A percentile compares a stretch with the other conserved stretches of the same genome.
These are phyloP conservation scores for Blastomyces parvus DNA, from an alignment of 2,329 filamentous ascomycete genomes.

Conservation along the genomic window DNA sequence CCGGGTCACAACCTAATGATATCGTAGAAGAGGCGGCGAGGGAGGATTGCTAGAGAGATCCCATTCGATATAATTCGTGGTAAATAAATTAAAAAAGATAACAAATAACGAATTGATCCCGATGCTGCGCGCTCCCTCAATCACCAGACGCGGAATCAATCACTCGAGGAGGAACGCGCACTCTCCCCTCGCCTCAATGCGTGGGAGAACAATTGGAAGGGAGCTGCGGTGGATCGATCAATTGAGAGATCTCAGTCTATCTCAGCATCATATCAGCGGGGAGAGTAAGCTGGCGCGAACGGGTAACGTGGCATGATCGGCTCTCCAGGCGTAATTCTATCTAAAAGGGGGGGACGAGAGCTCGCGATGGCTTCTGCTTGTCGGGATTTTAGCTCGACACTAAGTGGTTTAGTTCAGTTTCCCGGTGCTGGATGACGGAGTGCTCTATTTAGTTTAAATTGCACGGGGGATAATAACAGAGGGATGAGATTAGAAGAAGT, in stretches of 20 bases:
- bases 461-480: too few relatives aligned
- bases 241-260: neutral
- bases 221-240: neutral
- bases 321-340: neutral
- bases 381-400: too few relatives aligned
- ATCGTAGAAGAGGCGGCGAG: too few relatives aligned
- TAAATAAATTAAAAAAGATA: too few relatives aligned
- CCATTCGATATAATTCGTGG: neutral
- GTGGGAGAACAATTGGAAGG: neutral
- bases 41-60: neutral
- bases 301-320: conserved; percentile 12
- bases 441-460: too few relatives aligned
- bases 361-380: neutral
- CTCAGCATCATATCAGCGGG: neutral
- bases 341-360: neutral
- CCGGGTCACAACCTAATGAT: too few relatives aligned
- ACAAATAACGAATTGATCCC: neutral
- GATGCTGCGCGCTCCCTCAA: neutral
- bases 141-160: neutral
- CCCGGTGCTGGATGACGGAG: too few relatives aligned
- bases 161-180: neutral
- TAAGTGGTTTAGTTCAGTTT: too few relatives aligned
- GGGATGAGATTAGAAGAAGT: too few relatives aligned
- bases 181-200: neutral
- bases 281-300: neutral